Conservation (phyloP, 495 filamentous ascomycete species). For the Pyrenula aspistea region DNA sequence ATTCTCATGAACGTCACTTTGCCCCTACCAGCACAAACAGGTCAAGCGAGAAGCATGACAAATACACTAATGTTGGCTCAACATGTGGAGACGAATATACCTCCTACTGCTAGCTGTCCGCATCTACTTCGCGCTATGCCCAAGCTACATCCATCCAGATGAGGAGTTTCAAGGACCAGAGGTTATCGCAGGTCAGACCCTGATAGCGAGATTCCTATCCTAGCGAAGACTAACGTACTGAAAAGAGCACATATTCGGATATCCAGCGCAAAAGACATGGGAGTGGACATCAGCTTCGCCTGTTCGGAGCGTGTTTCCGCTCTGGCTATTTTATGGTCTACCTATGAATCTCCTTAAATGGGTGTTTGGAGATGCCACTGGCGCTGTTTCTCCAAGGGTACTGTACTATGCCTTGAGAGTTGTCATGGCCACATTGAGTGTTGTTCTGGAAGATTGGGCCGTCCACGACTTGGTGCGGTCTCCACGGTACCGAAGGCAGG, state of each 20-base stretch:
- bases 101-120: slow-evolving; percentile 74
- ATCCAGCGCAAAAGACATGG: slow-evolving; percentile 79
- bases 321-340: slow-evolving; percentile 88
- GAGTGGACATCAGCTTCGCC: slow-evolving; percentile 80
- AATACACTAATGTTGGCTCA: background rate
- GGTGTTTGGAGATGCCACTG: slow-evolving; percentile 56
- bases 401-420: slow-evolving; percentile 78
- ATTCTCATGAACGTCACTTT: background rate
- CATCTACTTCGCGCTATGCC: slow-evolving; percentile 84
- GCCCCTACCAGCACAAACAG: background rate
- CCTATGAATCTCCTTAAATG: slow-evolving; percentile 85
- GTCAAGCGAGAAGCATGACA: background rate
- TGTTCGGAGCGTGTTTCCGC: slow-evolving; percentile 87
- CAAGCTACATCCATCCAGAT: slow-evolving; percentile 95
- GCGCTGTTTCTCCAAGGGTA: slow-evolving; percentile 45
- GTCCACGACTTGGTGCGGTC: slow-evolving; percentile 78
- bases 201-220: too few species aligned
- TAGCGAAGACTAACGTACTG: slow-evolving; percentile 7
- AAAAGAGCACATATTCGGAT: slow-evolving; percentile 77
- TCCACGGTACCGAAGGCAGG: slow-evolving; percentile 55
- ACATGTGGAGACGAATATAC: slow-evolving; percentile 88
- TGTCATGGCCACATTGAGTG: slow-evolving; percentile 86
- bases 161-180: slow-evolving; percentile 98
- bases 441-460: slow-evolving; percentile 96
- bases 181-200: slow-evolving; percentile 77